Evolutionary conservation across 2,329 filamentous ascomycete genomes (phyloP).

Genomic region (Sclerotinia minor): DNA sequence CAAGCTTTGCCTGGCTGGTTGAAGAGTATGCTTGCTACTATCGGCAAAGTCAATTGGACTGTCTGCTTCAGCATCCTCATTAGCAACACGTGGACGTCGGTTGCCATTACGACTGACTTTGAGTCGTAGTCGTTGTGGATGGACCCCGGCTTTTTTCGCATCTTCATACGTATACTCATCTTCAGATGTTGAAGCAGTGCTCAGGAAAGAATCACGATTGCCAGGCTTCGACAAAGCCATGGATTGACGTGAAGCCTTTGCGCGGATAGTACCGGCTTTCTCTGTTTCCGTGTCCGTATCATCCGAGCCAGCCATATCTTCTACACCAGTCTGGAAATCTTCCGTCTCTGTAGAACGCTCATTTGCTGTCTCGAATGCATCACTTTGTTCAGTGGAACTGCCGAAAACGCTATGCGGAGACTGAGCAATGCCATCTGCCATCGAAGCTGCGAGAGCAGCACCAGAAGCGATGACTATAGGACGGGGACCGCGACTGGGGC

Average conservation of each 20-base stretch:
- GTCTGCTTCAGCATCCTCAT: slow-evolving; percentile 58
- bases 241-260: slow-evolving; percentile 43
- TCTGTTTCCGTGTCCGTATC: slow-evolving; percentile 78
- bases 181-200: slow-evolving; percentile 83
- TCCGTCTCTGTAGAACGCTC: slow-evolving; percentile 87
- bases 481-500: slow-evolving; percentile 53
- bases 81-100: slow-evolving; percentile 60
- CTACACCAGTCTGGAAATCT: slow-evolving; percentile 90
- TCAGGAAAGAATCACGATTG: slow-evolving; percentile 71
- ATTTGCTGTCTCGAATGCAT: slow-evolving; percentile 71
- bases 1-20: slow-evolving; percentile 68
- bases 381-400: slow-evolving; percentile 74
- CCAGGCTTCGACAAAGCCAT: slow-evolving; percentile 50
- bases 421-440: slow-evolving; percentile 29
- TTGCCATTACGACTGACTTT: slow-evolving; percentile 64
- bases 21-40: slow-evolving; percentile 52
- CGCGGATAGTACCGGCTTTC: slow-evolving; percentile 43
- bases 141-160: slow-evolving; percentile 63
- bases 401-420: slow-evolving; percentile 68
- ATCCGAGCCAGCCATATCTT: slow-evolving; percentile 76
- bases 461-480: slow-evolving; percentile 36
- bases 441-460: slow-evolving; percentile 40
- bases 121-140: slow-evolving; percentile 69
- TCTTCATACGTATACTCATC: slow-evolving; percentile 69
- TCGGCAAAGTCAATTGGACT: slow-evolving; percentile 59